Base-by-base conservation (phyloP, 164 flowering plant species). In the Liquidambar formosana region DNA sequence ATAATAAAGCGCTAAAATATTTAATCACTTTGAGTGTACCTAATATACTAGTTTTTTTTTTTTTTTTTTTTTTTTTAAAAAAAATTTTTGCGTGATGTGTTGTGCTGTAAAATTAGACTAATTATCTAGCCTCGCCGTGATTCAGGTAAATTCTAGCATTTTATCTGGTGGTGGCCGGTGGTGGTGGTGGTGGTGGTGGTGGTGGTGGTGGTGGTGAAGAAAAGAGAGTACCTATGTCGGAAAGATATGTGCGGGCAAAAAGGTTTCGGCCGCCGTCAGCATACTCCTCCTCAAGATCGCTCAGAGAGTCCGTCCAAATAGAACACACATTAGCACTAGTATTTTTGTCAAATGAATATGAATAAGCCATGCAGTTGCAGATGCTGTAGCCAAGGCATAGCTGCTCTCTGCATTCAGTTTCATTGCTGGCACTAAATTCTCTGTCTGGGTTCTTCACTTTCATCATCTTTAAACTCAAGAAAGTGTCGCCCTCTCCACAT, bases 341-440 rank as follows among this genome's bases (percentile, higher is more conserved):
- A 15, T n/a, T 63, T 13, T 28, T 71, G 12, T 43, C 61, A 45
- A 61, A 76, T 9, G 79, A 71, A 51, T 65, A 76, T 9, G 79
- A 71, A 51, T 71, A 81, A 59, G 84, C 84, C 54, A 62, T 60
- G 68, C 84, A 81, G 15, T 73, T 67, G 57, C 78, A 75, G 15
- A 70, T 67, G 57, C 78, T 73, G 57, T 75, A 41, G 43, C 47
- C 49, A 25, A 79, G 67, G 74, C 85, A 82, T n/a, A n/a, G n/a
- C 69, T 69, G 71, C 4, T 22, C 8, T 44, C n/a, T 69, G 65
- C 86, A 82, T 14, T 76, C 80, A 23, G 0, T 21, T 25, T 71
- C 77, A 72, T 23, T 72, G 38, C 54, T 41, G 25, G 64, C 65
- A 8, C 69, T 68, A 22, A 64, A 68, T 9, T 73, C 45, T 8